These are phyloP conservation scores for Solanum hybrid DNA, from an alignment of 305 asterid genomes.

Conservation along the genomic window DNA sequence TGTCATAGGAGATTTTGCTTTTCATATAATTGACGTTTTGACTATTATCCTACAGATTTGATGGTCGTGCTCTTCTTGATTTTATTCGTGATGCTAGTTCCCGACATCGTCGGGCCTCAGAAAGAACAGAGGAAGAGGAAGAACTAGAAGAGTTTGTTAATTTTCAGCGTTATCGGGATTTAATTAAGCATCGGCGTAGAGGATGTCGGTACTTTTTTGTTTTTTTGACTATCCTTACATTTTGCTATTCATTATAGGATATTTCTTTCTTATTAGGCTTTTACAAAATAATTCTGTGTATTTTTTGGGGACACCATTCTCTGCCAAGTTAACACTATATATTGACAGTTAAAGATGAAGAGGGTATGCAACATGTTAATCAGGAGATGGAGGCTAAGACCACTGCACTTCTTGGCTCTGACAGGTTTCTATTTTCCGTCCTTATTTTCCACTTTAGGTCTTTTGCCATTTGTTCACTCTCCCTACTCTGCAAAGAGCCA, in stretches of 20 bases:
- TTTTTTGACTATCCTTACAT: constrained; percentile 22
- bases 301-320: constrained; percentile 12
- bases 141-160: constrained; percentile 98
- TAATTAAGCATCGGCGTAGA: constrained; percentile 99
- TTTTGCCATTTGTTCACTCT: background rate
- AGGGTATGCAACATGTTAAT: constrained; percentile 76
- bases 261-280: background rate
- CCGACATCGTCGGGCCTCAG: constrained; percentile 39
- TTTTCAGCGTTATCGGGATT: constrained; percentile 99
- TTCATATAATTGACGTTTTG: background rate
- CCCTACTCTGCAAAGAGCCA: background rate
- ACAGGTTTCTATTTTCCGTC: constrained; percentile 44
- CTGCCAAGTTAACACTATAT: constrained; percentile 17
- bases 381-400: constrained; percentile 89
- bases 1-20: constrained; percentile 1
- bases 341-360: constrained; percentile 78
- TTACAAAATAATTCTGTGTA: background rate
- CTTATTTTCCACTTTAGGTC: background rate
- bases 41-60: constrained; percentile 51
- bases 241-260: background rate
- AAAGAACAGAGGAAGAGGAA: constrained; percentile 92
- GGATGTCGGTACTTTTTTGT: constrained; percentile 99
- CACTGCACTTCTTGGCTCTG: constrained; percentile 59
- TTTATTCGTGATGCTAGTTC: constrained; percentile 83
- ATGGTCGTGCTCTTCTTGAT: constrained; percentile 97